phyloP scores from a whole-genome alignment of 1,284 basidiomycete genomes.

The Mycosarcoma maydis region DNA sequence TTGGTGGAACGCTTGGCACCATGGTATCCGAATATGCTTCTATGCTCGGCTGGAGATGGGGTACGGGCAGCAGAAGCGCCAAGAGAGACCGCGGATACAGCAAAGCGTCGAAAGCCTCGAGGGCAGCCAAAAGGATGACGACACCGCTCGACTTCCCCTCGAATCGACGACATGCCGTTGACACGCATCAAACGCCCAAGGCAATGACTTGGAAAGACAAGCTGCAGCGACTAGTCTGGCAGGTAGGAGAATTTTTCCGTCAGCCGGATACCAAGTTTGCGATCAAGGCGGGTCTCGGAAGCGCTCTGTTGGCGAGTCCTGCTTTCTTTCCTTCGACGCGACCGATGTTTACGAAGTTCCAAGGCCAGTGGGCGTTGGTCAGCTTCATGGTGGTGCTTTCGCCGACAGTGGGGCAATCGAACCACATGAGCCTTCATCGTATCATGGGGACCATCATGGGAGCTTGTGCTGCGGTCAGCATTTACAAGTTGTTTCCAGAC shows the following conservation, averaged over 20 bases:
- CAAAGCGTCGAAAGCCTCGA: background rate
- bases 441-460: constrained; percentile 71
- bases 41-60: constrained; percentile 43
- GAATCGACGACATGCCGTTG: constrained; percentile 80
- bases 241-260: constrained; percentile 75
- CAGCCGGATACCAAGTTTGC: constrained; percentile 86
- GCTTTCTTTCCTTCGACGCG: constrained; percentile 84
- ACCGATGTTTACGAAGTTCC: constrained; percentile 80
- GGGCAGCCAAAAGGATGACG: constrained; percentile 69
- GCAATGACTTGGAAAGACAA: constrained; percentile 47
- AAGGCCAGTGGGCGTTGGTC: constrained; percentile 94
- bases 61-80: background rate
- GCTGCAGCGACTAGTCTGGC: constrained; percentile 75
- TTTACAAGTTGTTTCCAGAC: constrained; percentile 77
- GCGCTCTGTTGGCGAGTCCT: constrained; percentile 82
- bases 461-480: constrained; percentile 77
- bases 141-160: constrained; percentile 77
- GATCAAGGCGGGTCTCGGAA: constrained; percentile 78
- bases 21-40: constrained; percentile 19
- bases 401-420: constrained; percentile 62
- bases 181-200: constrained; percentile 82
- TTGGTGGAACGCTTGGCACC: constrained; percentile 13
- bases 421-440: constrained; percentile 61
- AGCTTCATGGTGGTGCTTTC: constrained; percentile 73
- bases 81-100: background rate